Percentiles rank a stretch among this genome's conserved stretches.
Conservation (phyloP, 129 eudicot genomes). For the Flaveria brownii region DNA sequence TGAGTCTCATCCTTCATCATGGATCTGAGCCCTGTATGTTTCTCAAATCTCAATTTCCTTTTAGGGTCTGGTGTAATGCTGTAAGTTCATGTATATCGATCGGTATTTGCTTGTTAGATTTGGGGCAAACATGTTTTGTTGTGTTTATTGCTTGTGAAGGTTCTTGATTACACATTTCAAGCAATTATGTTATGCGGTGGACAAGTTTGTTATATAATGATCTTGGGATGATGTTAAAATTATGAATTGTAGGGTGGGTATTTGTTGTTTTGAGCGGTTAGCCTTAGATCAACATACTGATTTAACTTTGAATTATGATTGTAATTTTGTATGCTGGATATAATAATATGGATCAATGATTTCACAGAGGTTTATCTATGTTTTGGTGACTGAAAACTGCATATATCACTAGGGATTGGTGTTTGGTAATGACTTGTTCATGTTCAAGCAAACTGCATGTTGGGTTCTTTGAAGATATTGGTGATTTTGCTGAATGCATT, state of each 20-base stretch:
- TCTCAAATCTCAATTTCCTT: background rate
- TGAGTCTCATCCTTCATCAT: constrained; percentile 30
- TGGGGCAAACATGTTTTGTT: constrained; percentile 6
- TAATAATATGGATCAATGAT: background rate
- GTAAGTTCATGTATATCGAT: background rate
- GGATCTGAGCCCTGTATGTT: constrained; percentile 59
- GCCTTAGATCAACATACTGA: background rate
- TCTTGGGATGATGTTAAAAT: constrained; percentile 17
- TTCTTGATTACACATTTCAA: constrained; percentile 7
- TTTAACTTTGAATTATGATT: no score
- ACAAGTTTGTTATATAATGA: background rate
- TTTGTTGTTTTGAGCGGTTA: background rate
- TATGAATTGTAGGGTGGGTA: background rate
- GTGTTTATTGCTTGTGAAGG: background rate
- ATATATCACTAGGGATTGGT: no score
- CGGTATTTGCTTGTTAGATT: constrained; percentile 23
- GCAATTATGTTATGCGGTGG: background rate
- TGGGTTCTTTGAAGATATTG: no score
- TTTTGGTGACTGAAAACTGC: no score
- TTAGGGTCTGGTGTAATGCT: background rate
- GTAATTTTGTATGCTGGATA: no score
- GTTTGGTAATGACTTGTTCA: no score
- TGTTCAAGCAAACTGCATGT: no score
- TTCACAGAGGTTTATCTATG: background rate
- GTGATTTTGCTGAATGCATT: no score